These are phyloP conservation scores for Magnaporthiopsis poae DNA, from an alignment of 2,329 filamentous ascomycete genomes.

Conservation along the genomic window DNA sequence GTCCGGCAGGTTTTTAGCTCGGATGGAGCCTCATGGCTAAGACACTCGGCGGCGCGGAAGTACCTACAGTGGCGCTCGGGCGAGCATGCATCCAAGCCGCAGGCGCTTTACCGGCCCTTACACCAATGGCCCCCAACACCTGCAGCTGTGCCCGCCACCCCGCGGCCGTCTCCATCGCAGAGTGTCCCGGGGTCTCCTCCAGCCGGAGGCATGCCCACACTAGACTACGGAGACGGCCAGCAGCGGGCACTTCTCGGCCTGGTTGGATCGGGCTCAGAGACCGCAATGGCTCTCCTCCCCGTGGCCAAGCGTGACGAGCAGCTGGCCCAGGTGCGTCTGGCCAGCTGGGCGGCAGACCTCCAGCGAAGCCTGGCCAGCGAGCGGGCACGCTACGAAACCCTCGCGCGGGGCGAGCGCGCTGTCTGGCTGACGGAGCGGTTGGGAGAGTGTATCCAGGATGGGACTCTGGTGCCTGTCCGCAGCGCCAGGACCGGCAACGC, in stretches of 20 bases:
- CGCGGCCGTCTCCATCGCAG: constrained; percentile 6
- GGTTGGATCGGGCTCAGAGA: not conserved
- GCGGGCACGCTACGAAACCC: constrained; percentile 55
- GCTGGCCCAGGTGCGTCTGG: constrained; percentile 50
- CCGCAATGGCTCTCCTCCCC: constrained; percentile 13
- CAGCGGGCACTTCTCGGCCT: not conserved
- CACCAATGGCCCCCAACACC: constrained; percentile 11
- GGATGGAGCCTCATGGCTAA: constrained; percentile 69
- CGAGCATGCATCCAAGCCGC: constrained; percentile 20
- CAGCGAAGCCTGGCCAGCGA: constrained; percentile 68
- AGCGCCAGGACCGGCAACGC: constrained; percentile 15
- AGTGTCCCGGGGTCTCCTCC: not conserved
- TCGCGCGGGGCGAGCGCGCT: constrained; percentile 53
- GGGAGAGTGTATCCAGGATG: constrained; percentile 57
- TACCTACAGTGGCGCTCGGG: constrained; percentile 57
- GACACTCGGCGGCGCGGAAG: constrained; percentile 75
- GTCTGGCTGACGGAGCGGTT: constrained; percentile 60
- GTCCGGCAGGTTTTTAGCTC: constrained; percentile 67
- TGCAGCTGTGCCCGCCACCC: constrained; percentile 8
- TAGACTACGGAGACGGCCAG: not conserved
- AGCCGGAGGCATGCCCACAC: too few relatives aligned
- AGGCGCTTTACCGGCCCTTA: constrained; percentile 27
- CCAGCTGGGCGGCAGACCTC: constrained; percentile 73
- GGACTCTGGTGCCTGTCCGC: constrained; percentile 44
- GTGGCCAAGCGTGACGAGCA: constrained; percentile 21